These are phyloP conservation scores for Nicotiana tomentosiformis DNA, from an alignment of 257 asterid genomes.

Conservation along the genomic window DNA sequence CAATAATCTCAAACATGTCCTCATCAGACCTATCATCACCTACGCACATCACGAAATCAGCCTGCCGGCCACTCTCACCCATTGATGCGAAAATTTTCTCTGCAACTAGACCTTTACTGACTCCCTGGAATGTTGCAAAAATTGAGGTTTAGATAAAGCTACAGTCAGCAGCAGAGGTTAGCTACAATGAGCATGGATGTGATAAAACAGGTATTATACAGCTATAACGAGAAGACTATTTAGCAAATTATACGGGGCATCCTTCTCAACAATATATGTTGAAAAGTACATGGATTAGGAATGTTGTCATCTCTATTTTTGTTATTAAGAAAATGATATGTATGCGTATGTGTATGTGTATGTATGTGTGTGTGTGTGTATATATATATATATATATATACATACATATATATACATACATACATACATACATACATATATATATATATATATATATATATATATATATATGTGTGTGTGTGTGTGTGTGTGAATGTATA, in stretches of 20 bases:
- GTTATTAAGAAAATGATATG: not conserved
- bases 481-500: no score
- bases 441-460: no score
- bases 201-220: not conserved
- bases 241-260: not conserved
- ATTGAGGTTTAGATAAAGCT: not conserved
- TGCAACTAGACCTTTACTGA: slow-evolving; percentile 47
- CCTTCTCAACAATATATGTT: not conserved
- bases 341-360: no score
- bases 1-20: slow-evolving; percentile 52
- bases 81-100: slow-evolving; percentile 34
- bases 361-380: no score
- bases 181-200: not conserved
- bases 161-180: not conserved
- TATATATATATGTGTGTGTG: no score
- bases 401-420: no score
- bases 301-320: not conserved
- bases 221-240: not conserved
- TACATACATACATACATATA: not conserved
- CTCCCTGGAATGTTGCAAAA: slow-evolving; percentile 29
- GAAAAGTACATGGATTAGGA: not conserved
- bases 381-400: no score
- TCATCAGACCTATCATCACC: slow-evolving; percentile 60
- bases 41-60: slow-evolving; percentile 47
- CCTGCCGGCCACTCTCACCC: slow-evolving; percentile 29